Percentiles rank a stretch among this genome's conserved stretches.
phyloP scores from a whole-genome alignment of 1,139 yeast species.

The Yamadazyma blattariae region DNA sequence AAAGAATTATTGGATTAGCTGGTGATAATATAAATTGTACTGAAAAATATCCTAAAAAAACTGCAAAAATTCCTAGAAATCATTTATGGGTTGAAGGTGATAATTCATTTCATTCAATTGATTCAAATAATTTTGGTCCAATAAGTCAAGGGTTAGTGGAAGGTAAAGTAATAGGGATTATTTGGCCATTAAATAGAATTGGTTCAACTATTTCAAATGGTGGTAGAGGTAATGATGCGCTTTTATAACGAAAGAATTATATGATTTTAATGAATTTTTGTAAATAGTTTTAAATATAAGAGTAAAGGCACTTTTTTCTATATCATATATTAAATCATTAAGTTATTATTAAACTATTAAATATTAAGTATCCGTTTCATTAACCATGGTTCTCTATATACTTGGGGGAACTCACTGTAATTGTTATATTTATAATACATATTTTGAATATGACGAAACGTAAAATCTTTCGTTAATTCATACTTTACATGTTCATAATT shows the following conservation, averaged over 20 bases:
- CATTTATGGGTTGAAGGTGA: constrained; percentile 97
- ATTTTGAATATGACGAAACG: constrained; percentile 12
- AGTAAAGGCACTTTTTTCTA: too few species aligned
- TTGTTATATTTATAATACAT: constrained; percentile 10
- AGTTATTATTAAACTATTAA: too few species aligned
- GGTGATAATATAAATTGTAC: constrained; percentile 65
- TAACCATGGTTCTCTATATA: constrained; percentile 7
- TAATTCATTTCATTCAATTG: constrained; percentile 75
- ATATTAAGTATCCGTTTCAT: too few species aligned
- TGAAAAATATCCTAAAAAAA: constrained; percentile 60
- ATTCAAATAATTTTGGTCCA: constrained; percentile 84
- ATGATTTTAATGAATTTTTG: too few species aligned
- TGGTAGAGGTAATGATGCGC: constrained; percentile 13
- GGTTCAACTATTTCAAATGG: constrained; percentile 29
- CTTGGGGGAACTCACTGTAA: not conserved
- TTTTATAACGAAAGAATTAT: too few species aligned
- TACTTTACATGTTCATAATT: constrained; percentile 17
- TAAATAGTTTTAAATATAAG: too few species aligned
- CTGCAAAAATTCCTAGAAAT: constrained; percentile 65
- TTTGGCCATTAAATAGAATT: constrained; percentile 67
- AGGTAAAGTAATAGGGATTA: constrained; percentile 63
- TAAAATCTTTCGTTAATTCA: constrained; percentile 15
- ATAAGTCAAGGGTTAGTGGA: constrained; percentile 72
- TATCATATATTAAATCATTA: too few species aligned
- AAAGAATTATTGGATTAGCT: constrained; percentile 71